Conservation (phyloP, 768 basidiomycete genomes). For the Lentinula boryana region DNA sequence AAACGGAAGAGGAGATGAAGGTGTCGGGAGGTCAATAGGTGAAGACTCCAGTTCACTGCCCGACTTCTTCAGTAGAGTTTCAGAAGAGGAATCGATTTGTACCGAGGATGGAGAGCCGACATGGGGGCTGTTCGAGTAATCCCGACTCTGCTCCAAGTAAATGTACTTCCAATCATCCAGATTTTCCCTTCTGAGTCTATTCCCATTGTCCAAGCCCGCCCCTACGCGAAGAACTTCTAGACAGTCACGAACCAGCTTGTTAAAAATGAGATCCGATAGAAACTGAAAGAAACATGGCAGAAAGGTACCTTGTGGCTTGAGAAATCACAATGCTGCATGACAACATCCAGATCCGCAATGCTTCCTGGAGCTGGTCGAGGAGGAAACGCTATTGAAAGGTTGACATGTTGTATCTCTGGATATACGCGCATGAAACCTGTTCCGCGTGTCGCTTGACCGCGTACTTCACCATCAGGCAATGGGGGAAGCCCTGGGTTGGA, state of each 20-base stretch:
- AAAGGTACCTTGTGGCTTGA: slow-evolving; percentile 59
- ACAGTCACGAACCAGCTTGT: slow-evolving; percentile 94
- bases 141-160: slow-evolving; percentile 52
- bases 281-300: slow-evolving; percentile 7
- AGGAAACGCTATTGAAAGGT: slow-evolving; percentile 72
- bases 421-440: slow-evolving; percentile 77
- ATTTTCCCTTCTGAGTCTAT: slow-evolving; percentile 66
- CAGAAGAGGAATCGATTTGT: slow-evolving; percentile 18
- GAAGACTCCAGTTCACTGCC: slow-evolving; percentile 56
- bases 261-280: slow-evolving; percentile 5
- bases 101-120: not conserved
- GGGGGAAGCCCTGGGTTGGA: slow-evolving; percentile 75
- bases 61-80: slow-evolving; percentile 53
- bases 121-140: too few species aligned
- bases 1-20: slow-evolving; percentile 49
- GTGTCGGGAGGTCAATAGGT: slow-evolving; percentile 41
- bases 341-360: slow-evolving; percentile 80
- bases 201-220: slow-evolving; percentile 79
- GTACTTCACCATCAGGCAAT: slow-evolving; percentile 15
- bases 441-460: slow-evolving; percentile 41
- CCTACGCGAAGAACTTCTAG: slow-evolving; percentile 92
- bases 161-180: slow-evolving; percentile 86
- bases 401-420: slow-evolving; percentile 57
- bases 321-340: slow-evolving; percentile 94
- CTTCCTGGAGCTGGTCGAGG: slow-evolving; percentile 82